Evolutionary conservation across 1,284 basidiomycete genomes (phyloP).

Genomic region (Xerocomus amazonicus): DNA sequence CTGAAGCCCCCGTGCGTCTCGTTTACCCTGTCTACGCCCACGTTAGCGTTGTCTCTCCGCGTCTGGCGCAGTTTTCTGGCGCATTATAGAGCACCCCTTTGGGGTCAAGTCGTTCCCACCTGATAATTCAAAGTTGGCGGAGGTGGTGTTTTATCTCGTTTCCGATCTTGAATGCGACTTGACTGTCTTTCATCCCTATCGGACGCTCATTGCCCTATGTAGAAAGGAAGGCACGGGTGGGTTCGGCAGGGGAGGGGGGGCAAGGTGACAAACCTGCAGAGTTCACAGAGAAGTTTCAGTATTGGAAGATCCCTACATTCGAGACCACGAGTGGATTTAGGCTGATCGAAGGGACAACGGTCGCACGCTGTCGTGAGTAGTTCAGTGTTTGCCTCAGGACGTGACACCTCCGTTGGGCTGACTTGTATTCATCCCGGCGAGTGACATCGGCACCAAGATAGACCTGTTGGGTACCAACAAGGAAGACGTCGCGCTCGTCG

Average conservation of each 20-base stretch:
- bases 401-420: neutral
- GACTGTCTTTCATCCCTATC: conserved; percentile 91
- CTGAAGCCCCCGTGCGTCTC: conserved; percentile 72
- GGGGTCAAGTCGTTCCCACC: conserved; percentile 74
- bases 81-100: conserved; percentile 52
- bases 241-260: conserved; percentile 58
- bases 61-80: neutral
- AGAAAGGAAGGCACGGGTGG: conserved; percentile 44
- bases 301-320: conserved; percentile 52
- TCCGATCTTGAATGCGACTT: conserved; percentile 96
- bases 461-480: conserved; percentile 44
- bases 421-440: conserved; percentile 34
- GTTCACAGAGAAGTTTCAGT: conserved; percentile 50
- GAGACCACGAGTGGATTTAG: conserved; percentile 48
- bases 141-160: conserved; percentile 98
- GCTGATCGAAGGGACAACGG: conserved; percentile 52
- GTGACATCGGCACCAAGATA: conserved; percentile 45
- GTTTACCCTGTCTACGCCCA: neutral
- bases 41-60: no score
- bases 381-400: no score
- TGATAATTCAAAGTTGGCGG: conserved; percentile 89
- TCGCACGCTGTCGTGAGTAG: conserved; percentile 56
- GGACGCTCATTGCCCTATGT: conserved; percentile 76
- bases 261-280: conserved; percentile 46
- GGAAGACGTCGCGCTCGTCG: conserved; percentile 45